These are phyloP conservation scores for Scheffersomyces titani DNA, from an alignment of 1,139 yeast genomes.

Conservation along the genomic window DNA sequence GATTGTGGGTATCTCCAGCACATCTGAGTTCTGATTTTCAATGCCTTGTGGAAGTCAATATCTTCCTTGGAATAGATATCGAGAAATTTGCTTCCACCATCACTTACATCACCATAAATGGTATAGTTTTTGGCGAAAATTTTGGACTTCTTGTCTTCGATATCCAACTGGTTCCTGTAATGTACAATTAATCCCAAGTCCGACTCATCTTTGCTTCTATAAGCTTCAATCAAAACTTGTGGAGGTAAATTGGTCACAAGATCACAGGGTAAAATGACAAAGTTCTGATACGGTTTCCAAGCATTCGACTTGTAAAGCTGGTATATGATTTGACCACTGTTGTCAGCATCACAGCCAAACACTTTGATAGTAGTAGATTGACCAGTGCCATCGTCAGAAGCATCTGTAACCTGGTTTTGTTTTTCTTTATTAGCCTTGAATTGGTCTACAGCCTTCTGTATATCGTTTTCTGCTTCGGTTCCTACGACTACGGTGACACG, in stretches of 20 bases:
- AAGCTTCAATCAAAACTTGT: constrained; percentile 80
- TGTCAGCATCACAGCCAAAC: constrained; percentile 45
- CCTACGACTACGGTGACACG: constrained; percentile 45
- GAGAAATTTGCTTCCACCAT: constrained; percentile 55
- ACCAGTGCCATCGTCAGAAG: constrained; percentile 1
- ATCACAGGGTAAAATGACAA: constrained; percentile 89
- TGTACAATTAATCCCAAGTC: constrained; percentile 73
- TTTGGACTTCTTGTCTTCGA: constrained; percentile 68
- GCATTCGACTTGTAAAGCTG: constrained; percentile 47
- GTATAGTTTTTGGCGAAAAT: constrained; percentile 53
- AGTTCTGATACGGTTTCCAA: constrained; percentile 43
- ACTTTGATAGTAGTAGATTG: constrained; percentile 36
- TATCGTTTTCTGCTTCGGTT: constrained; percentile 25
- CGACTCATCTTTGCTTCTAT: constrained; percentile 63
- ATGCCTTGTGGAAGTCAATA: constrained; percentile 66
- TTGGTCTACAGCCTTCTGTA: constrained; percentile 47
- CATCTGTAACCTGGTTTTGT: constrained; percentile 5
- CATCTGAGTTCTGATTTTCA: constrained; percentile 82
- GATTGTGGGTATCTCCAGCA: constrained; percentile 85
- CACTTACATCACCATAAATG: constrained; percentile 55
- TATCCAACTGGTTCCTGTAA: constrained; percentile 71
- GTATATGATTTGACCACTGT: constrained; percentile 65
- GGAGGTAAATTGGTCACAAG: constrained; percentile 92
- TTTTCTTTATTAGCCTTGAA: constrained; percentile 32
- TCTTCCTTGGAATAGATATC: constrained; percentile 71